Conservation (phyloP, 108 stramenopile species). For the Fragilaria radians region DNA sequence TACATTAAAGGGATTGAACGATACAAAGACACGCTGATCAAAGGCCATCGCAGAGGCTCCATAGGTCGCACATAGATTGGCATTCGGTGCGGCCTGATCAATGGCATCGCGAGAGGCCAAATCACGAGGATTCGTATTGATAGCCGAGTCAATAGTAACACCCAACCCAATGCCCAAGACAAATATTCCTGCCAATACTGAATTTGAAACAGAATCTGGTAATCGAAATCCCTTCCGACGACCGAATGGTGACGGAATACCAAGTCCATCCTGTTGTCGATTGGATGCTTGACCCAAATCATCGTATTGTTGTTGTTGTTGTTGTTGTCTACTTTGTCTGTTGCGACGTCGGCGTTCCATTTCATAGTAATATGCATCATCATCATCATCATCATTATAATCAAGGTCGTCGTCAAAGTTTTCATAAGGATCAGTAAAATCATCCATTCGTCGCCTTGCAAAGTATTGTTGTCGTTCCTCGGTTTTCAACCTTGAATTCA, state of each 20-base stretch:
- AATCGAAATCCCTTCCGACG: conserved; percentile 55
- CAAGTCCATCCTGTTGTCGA: conserved; percentile 4
- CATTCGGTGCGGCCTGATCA: conserved; percentile 91
- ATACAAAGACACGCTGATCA: conserved; percentile 92
- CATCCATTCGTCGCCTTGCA: no score
- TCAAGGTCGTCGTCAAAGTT: conserved; percentile 4
- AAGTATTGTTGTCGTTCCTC: no score
- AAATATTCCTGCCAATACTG: conserved; percentile 86
- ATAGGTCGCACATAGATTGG: conserved; percentile 78
- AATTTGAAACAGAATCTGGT: conserved; percentile 67
- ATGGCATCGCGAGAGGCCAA: conserved; percentile 91
- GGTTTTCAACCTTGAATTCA: no score
- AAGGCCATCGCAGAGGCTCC: conserved; percentile 91
- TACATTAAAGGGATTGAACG: conserved; percentile 94
- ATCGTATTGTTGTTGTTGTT: neutral
- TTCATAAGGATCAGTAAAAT: no score
- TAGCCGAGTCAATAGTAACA: conserved; percentile 88
- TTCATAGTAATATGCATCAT: conserved; percentile 2
- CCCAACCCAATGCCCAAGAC: conserved; percentile 89
- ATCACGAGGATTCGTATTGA: conserved; percentile 90
- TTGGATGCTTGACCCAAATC: conserved; percentile 1
- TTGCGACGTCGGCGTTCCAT: neutral
- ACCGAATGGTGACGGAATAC: conserved; percentile 64
- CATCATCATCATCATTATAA: conserved; percentile 3
- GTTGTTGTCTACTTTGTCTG: no score